Evolutionary conservation across 192 early-diverging fungal genomes (phyloP).

Genomic region (Kappamyces sp.): DNA sequence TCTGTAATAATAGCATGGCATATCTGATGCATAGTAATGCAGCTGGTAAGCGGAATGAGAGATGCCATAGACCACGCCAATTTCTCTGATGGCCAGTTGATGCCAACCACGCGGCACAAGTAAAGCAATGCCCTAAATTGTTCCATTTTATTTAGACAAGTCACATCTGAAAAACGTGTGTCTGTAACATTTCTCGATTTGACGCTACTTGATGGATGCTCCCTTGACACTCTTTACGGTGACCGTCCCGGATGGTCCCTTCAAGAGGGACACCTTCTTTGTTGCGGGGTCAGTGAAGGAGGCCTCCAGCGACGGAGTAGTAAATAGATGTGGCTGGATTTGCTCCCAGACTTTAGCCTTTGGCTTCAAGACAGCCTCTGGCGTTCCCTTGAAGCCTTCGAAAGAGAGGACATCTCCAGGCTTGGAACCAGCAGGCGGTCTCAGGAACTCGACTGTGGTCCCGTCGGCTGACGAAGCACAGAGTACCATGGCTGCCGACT

Average conservation of each 20-base stretch:
- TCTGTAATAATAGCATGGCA: too few species aligned
- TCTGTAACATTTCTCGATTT: too few species aligned
- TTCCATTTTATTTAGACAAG: too few species aligned
- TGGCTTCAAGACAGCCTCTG: conserved; percentile 81
- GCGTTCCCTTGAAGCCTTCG: conserved; percentile 69
- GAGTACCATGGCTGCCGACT: conserved; percentile 89
- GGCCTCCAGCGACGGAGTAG: conserved; percentile 31
- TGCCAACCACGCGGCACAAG: too few species aligned
- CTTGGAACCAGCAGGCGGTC: conserved; percentile 69
- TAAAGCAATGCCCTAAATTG: too few species aligned
- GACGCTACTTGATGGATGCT: conserved; percentile 16
- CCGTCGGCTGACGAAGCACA: conserved; percentile 73
- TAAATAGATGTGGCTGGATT: conserved; percentile 61
- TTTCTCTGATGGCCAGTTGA: too few species aligned
- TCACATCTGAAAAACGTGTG: too few species aligned
- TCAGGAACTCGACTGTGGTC: conserved; percentile 77
- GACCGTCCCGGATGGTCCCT: background rate
- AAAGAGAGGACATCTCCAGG: conserved; percentile 83
- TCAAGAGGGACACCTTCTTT: conserved; percentile 5
- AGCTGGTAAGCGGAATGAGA: too few species aligned
- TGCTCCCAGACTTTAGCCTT: conserved; percentile 94
- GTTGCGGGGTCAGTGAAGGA: background rate
- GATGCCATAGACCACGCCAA: too few species aligned
- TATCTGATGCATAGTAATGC: too few species aligned
- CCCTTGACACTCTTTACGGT: conserved; percentile 13